Evolutionary conservation across 2,329 filamentous ascomycete species (phyloP).

Genomic region (Penicillium sp.): DNA sequence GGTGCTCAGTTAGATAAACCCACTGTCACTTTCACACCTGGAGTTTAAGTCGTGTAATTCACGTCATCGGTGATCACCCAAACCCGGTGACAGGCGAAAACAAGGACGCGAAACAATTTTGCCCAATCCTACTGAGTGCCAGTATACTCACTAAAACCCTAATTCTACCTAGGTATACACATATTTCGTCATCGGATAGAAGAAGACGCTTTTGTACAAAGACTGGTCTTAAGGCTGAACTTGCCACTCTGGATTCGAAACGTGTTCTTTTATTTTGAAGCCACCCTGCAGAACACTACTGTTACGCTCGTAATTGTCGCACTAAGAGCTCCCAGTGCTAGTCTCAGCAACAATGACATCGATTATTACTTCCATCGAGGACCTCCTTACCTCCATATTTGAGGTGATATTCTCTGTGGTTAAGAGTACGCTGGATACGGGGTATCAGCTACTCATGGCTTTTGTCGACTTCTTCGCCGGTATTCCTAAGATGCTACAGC

Average conservation of each 20-base stretch:
- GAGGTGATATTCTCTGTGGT: conserved; percentile 19
- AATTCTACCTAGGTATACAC: neutral
- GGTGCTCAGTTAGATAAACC: neutral
- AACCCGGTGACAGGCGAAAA: neutral
- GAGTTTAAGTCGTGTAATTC: neutral
- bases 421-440: conserved; percentile 5
- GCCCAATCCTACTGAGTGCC: neutral
- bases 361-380: conserved; percentile 17
- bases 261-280: neutral
- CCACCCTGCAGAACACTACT: neutral
- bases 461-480: conserved; percentile 7
- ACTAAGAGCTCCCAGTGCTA: neutral
- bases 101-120: neutral
- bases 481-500: neutral
- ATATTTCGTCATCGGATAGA: neutral
- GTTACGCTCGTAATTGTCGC: neutral
- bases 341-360: conserved; percentile 11
- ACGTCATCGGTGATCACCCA: neutral
- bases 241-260: too few species aligned
- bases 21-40: neutral
- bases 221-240: neutral
- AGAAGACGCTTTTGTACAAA: neutral
- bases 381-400: conserved; percentile 15
- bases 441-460: neutral
- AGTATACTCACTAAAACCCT: neutral